These are phyloP conservation scores for Phytophthora podocarpi DNA, from an alignment of 352 stramenopile genomes.

Conservation along the genomic window DNA sequence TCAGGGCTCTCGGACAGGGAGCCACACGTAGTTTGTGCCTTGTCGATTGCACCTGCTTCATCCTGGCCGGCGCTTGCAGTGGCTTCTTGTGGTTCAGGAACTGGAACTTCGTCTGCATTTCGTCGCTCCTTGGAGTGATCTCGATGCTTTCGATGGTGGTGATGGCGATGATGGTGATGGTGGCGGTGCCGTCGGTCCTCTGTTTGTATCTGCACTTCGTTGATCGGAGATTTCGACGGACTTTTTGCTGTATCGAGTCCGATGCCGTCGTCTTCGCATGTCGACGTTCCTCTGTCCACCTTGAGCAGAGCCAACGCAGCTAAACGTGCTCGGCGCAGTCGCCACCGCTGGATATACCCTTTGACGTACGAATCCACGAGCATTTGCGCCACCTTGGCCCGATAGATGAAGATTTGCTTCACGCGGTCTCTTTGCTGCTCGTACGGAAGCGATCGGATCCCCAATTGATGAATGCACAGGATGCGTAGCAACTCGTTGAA, in stretches of 20 bases:
- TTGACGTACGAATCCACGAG: slow-evolving; percentile 71
- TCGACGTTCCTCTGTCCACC: slow-evolving; percentile 27
- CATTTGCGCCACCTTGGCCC: slow-evolving; percentile 78
- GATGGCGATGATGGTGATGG: slow-evolving; percentile 23
- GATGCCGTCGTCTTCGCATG: slow-evolving; percentile 5
- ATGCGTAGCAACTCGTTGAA: slow-evolving; percentile 82
- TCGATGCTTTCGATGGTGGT: slow-evolving; percentile 26
- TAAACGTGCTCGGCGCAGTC: slow-evolving; percentile 30
- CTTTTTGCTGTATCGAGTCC: neutral
- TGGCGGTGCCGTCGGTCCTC: slow-evolving; percentile 12
- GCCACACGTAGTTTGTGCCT: too few species aligned
- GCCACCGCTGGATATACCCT: slow-evolving; percentile 68
- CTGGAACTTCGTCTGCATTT: too few species aligned
- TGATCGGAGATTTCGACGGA: slow-evolving; percentile 15
- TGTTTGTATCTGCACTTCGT: slow-evolving; percentile 36
- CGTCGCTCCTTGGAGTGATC: slow-evolving; percentile 11
- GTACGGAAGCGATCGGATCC: slow-evolving; percentile 78
- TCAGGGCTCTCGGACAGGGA: too few species aligned
- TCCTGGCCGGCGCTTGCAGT: neutral
- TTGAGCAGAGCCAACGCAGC: slow-evolving; percentile 16
- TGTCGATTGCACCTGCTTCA: too few species aligned
- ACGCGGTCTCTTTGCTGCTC: slow-evolving; percentile 82
- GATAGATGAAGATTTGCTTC: slow-evolving; percentile 87
- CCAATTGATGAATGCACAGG: slow-evolving; percentile 82
- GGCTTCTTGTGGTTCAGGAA: too few species aligned